phyloP scores from a whole-genome alignment of 2,329 filamentous ascomycete genomes.

The Biscogniauxia mediterranea region DNA sequence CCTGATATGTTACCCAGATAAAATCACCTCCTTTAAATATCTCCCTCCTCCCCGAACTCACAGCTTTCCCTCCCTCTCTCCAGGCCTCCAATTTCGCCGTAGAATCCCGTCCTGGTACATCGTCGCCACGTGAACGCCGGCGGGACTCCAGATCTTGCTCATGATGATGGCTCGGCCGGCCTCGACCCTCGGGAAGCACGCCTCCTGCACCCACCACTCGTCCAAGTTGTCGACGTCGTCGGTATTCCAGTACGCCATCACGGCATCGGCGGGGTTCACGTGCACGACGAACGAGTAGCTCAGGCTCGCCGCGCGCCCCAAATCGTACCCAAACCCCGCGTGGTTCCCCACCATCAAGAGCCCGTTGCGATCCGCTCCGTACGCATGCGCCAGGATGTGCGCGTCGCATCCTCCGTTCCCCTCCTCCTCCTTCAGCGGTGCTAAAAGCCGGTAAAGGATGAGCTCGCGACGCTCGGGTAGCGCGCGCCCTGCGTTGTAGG shows the following conservation, averaged over 20 bases:
- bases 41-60: conserved; percentile 4
- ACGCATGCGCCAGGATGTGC: conserved; percentile 50
- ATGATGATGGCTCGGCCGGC: conserved; percentile 47
- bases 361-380: conserved; percentile 53
- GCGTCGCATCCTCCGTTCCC: conserved; percentile 30
- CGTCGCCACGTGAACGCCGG: conserved; percentile 51
- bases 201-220: conserved; percentile 56
- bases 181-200: conserved; percentile 45
- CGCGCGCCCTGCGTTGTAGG: conserved; percentile 41
- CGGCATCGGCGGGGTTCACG: conserved; percentile 45
- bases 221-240: conserved; percentile 6
- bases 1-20: too few species aligned
- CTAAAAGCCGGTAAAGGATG: conserved; percentile 47
- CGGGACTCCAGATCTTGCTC: conserved; percentile 53
- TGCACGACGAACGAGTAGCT: conserved; percentile 54
- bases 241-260: conserved; percentile 37
- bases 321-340: conserved; percentile 43
- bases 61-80: conserved; percentile 24
- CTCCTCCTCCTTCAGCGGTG: conserved; percentile 33
- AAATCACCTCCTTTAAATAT: neutral
- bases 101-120: conserved; percentile 54
- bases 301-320: conserved; percentile 44
- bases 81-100: conserved; percentile 27
- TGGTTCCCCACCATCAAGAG: conserved; percentile 51
- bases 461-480: conserved; percentile 48